These are phyloP conservation scores for Juglanconis sp. DNA, from an alignment of 2,329 filamentous ascomycete genomes.

Conservation along the genomic window DNA sequence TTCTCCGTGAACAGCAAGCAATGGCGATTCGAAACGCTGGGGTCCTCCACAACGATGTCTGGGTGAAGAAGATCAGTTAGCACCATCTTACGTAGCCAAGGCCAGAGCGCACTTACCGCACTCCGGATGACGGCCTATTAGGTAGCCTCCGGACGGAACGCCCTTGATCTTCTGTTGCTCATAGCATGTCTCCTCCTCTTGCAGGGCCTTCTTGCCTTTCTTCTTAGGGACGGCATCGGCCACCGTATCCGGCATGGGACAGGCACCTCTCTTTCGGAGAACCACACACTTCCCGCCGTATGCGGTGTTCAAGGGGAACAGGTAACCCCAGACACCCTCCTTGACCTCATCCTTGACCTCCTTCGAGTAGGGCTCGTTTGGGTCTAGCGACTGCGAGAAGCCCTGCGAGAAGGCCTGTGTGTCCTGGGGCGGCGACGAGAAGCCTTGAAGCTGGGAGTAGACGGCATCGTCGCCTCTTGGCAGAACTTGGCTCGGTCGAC, in stretches of 20 bases:
- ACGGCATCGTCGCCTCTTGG: constrained; percentile 43
- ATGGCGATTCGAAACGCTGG: constrained; percentile 84
- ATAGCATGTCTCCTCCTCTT: constrained; percentile 57
- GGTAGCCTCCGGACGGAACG: constrained; percentile 73
- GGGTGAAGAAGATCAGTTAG: constrained; percentile 24
- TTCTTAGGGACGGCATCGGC: constrained; percentile 37
- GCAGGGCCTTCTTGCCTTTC: constrained; percentile 44
- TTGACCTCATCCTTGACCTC: constrained; percentile 80
- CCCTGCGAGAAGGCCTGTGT: constrained; percentile 68
- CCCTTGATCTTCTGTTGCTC: constrained; percentile 60
- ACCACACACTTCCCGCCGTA: constrained; percentile 66
- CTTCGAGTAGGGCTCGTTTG: constrained; percentile 68
- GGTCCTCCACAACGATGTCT: constrained; percentile 73
- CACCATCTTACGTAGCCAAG: background rate
- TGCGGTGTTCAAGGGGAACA: constrained; percentile 74
- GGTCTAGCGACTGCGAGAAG: constrained; percentile 65
- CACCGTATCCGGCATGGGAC: constrained; percentile 55
- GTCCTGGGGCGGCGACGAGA: constrained; percentile 59
- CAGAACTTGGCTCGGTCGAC: constrained; percentile 52
- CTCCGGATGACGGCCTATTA: constrained; percentile 90
- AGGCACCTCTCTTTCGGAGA: constrained; percentile 69
- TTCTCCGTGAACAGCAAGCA: constrained; percentile 45
- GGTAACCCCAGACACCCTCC: constrained; percentile 93
- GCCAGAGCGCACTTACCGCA: constrained; percentile 63
- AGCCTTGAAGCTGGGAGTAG: constrained; percentile 38